Evolutionary conservation across 257 asterid genomes (phyloP).

Genomic region (Ballota nigra): DNA sequence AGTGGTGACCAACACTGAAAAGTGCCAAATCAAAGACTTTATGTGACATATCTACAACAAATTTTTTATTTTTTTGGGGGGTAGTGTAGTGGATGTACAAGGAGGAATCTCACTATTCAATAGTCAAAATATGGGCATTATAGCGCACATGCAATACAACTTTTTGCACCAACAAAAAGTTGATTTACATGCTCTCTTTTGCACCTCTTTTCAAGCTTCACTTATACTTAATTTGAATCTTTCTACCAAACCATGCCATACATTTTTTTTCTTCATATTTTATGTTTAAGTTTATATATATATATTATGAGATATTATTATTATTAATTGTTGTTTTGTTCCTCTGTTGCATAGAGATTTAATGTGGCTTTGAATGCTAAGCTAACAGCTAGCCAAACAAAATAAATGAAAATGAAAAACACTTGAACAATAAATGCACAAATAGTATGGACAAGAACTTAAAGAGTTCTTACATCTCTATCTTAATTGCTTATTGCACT

Average conservation of each 20-base stretch:
- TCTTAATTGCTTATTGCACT: too few species aligned
- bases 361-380: too few species aligned
- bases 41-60: conserved; percentile 5
- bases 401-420: too few species aligned
- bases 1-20: conserved; percentile 22
- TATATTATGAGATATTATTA: too few species aligned
- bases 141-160: conserved; percentile 56
- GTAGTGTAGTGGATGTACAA: conserved; percentile 30
- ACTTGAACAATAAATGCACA: too few species aligned
- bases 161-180: conserved; percentile 42
- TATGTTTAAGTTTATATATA: neutral
- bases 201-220: conserved; percentile 18
- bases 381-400: too few species aligned
- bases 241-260: neutral
- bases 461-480: too few species aligned
- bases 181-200: conserved; percentile 9
- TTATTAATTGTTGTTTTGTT: too few species aligned
- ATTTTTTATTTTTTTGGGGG: conserved; percentile 11
- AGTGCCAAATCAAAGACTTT: conserved; percentile 19
- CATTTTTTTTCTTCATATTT: neutral
- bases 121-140: conserved; percentile 54
- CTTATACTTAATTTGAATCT: neutral
- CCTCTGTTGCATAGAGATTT: too few species aligned
- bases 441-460: too few species aligned
- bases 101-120: conserved; percentile 53